Evolutionary conservation across 495 filamentous ascomycete species (phyloP), one percentile per base, ranked within the genome.

Genomic region (Daldinia loculata): DNA sequence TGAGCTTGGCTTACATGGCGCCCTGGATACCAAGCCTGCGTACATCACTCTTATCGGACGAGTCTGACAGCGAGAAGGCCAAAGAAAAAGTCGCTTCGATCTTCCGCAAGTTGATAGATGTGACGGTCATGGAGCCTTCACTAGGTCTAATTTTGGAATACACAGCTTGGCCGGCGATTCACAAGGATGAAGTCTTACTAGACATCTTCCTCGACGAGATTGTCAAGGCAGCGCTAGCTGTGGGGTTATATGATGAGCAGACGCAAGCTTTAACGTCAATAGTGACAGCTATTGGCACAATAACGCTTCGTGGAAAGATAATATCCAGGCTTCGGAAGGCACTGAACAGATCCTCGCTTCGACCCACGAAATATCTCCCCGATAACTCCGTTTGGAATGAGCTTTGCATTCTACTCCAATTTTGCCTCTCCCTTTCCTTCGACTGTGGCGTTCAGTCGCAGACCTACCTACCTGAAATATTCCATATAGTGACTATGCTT

Each of bases 401-500:
- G 76, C 84, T 90, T 36, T 88, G 87, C 71, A 84, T 90, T 41
- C 76, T 91, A 12, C 79, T 91, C 52, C 85, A 88, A 41, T 87
- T 90, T 60, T 89, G 85, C 61, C 80, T 89, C 24, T 87, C 87
- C 14, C 81, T 89, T 48, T 90, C 89, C 30, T 91, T 91, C 64
- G 87, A 89, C 76, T 87, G 85, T 70, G 82, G 86, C 22, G 84
- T 87, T 24, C 88, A 90, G 68, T 83, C 88, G 12, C 87, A 90
- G 75, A 79, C 89, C 38, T 90, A 86, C 60, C 78, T 91, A 12
- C 87, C 89, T 5, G 89, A 91, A 74, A 81, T 90, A 56, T 90
- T 90, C 76, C 89, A 91, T 78, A 79, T 89, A 55, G 86, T 89
- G 62, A 89, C 88, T 1, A 89, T 91, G 86, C 82, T 89, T 12